Base-by-base conservation (phyloP, 768 basidiomycete genomes). In the Daedaleopsis nitida region DNA sequence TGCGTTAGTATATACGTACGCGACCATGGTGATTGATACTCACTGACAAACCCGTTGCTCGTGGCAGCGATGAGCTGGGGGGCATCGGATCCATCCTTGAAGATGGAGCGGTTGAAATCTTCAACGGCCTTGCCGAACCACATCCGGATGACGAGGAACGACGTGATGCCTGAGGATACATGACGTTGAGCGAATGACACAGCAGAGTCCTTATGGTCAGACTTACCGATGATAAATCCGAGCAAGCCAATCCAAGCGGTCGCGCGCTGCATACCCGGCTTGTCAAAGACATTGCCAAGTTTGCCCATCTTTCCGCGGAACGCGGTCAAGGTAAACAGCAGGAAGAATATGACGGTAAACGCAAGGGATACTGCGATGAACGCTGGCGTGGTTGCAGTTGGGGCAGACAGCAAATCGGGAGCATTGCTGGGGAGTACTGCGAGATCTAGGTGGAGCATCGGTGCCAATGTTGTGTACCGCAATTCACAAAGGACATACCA, bases 101-200 rank as follows among this genome's bases (percentile, higher is more conserved):
- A 63, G 54, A 92, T 85, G 54, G 78, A 83, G 47, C 75, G 69
- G 70, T 93, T 93, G 75, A 93, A 92, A 68, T 91, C 90, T 55
- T 86, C 82, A 0, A 87, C 84, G 2, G 89, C 85, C 72, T 92
- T 91, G 19, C 86, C 89, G 63, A 91, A 91, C 84, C 87, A 91
- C 83, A 93, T 89, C 62, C 88, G 84, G 55, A 89, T 74, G 60
- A 92, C 80, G 19, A 91, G 77, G 75, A 89, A 89, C 10, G 87
- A 78, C 3, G 84, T 85, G 59, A 90, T 72, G 14, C 89, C 90
- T 91, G 56, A 53, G 38, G 52, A 34, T n/a, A 14, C 35, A 24
- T 10, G n/a, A 19, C 13, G 23, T 5, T 19, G 8, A 19, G 4
- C 16, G 13, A 48, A 17, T n/a, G 49, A 27, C 21, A n/a, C 19